Evolutionary conservation across 2,329 filamentous ascomycete species (phyloP).

Genomic region (Ophiostoma himal-ulmi): DNA sequence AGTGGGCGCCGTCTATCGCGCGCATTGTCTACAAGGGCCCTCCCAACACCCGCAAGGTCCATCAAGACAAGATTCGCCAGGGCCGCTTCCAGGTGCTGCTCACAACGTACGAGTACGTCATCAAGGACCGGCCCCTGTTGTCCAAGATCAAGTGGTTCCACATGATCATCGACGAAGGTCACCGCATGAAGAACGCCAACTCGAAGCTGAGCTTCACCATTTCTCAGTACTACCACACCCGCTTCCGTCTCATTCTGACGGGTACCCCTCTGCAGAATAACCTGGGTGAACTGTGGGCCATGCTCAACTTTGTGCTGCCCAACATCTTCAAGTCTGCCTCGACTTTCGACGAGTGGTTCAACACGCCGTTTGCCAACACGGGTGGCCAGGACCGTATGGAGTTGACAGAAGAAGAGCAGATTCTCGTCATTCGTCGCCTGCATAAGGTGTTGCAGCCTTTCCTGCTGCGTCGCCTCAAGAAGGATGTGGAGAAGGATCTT

Average conservation of each 20-base stretch:
- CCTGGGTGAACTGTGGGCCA: constrained; percentile 88
- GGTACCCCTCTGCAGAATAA: constrained; percentile 98
- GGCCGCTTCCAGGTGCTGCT: constrained; percentile 93
- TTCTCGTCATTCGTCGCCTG: constrained; percentile 94
- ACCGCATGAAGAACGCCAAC: constrained; percentile 98
- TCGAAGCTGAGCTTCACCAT: constrained; percentile 95
- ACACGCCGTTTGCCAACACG: constrained; percentile 97
- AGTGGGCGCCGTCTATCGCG: constrained; percentile 85
- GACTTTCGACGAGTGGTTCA: constrained; percentile 99
- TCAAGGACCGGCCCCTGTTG: constrained; percentile 91
- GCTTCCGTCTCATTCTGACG: constrained; percentile 93
- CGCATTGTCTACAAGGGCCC: constrained; percentile 97
- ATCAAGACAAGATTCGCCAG: constrained; percentile 89
- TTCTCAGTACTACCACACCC: constrained; percentile 88
- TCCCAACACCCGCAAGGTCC: constrained; percentile 77
- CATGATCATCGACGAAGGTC: constrained; percentile 99
- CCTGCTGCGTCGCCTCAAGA: constrained; percentile 96
- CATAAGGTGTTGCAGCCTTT: constrained; percentile 97
- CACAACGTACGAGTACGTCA: constrained; percentile 98
- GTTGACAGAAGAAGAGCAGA: constrained; percentile 97
- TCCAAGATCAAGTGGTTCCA: constrained; percentile 99
- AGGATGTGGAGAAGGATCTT: constrained; percentile 97
- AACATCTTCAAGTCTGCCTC: constrained; percentile 99
- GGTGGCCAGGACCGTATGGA: constrained; percentile 99
- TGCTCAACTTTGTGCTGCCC: constrained; percentile 96